These are phyloP conservation scores for Triticum aestivum DNA, from an alignment of 176 grass and related monocot species.

Conservation along the genomic window IWGSC_CS_RefSeq_v2.1 NC_057814.1:141131353-141131852, in stretches of 20 bases:
- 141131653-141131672: slow-evolving; percentile 37
- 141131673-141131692: slow-evolving; percentile 18
- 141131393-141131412: slow-evolving; percentile 83
- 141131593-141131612: neutral
- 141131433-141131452: slow-evolving; percentile 25
- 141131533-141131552: slow-evolving; percentile 1
- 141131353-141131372: slow-evolving; percentile 59
- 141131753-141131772: neutral
- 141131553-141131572: neutral
- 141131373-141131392: slow-evolving; percentile 92
- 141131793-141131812: neutral
- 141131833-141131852: neutral
- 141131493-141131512: slow-evolving; percentile 33
- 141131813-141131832: neutral
- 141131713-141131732: slow-evolving; percentile 2
- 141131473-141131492: slow-evolving; percentile 72
- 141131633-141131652: slow-evolving; percentile 27
- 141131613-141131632: neutral
- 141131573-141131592: neutral
- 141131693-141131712: slow-evolving; percentile 16
- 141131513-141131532: neutral
- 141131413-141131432: slow-evolving; percentile 47
- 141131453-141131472: slow-evolving; percentile 48
- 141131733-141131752: slow-evolving; percentile 6
- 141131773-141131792: neutral